Evolutionary conservation across 768 basidiomycete genomes (phyloP).

Genomic region (Lentinula sp.): DNA sequence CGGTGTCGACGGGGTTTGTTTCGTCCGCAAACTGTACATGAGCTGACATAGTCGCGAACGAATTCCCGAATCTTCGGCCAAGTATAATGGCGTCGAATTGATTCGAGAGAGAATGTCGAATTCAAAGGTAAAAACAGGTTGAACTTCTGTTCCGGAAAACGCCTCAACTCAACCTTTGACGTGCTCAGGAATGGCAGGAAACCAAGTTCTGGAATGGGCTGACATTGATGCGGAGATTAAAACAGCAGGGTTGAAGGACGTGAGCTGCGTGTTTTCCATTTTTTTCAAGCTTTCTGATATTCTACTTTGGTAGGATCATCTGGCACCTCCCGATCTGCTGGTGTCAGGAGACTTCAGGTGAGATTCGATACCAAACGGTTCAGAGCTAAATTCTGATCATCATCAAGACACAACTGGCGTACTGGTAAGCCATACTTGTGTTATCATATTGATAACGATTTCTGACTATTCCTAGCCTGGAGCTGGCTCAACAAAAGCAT

Average conservation of each 20-base stretch:
- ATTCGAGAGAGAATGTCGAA: constrained; percentile 38
- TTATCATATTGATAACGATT: neutral
- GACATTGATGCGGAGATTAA: constrained; percentile 58
- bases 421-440: constrained; percentile 25
- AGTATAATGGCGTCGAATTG: too few relatives aligned
- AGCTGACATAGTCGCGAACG: too few relatives aligned
- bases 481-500: constrained; percentile 32
- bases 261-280: constrained; percentile 16
- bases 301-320: constrained; percentile 24
- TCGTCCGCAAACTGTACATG: too few relatives aligned
- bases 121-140: constrained; percentile 34
- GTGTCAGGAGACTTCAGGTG: constrained; percentile 39
- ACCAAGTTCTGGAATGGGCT: constrained; percentile 57
- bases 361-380: constrained; percentile 7
- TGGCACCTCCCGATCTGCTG: constrained; percentile 39
- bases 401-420: constrained; percentile 38
- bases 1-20: too few relatives aligned
- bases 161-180: neutral
- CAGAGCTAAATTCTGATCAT: neutral
- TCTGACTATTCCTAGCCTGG: constrained; percentile 25
- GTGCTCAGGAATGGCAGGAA: constrained; percentile 46
- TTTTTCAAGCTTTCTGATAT: neutral
- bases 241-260: constrained; percentile 46
- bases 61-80: too few relatives aligned
- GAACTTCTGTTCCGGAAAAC: neutral